Evolutionary conservation across 1,284 basidiomycete genomes (phyloP), one percentile per base, ranked within the genome.

Genomic region (Fomitopsis pinicola): DNA sequence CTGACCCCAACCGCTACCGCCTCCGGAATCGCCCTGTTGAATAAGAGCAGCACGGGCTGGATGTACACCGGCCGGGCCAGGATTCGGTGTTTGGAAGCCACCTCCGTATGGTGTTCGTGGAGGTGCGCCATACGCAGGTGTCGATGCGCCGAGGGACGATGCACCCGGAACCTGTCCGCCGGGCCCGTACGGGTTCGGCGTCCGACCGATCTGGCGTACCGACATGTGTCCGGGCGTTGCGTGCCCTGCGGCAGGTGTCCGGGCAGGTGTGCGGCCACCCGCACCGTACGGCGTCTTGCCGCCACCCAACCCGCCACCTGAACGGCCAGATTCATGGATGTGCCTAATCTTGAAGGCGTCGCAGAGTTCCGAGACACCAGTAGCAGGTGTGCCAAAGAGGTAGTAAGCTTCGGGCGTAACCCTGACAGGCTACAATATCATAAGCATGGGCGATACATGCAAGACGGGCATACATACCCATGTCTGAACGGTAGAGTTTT

Each of bases 291-390:
- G 92, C 0, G 93, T 95, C 71, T 90, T 90, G 1, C 52, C 52
- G 8, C 89, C 88, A 33, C 89, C 87, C 50, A 82, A 76, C 7
- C 77, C 80, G 10, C 77, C 77, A 56, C 78, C 86, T 44, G 87
- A 75, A 64, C 86, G 91, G 73, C 92, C 89, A 22, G 90, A 90
- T 70, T 92, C 89, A 66, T 92, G 89, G 44, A 89, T 78, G 75
- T 94, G 92, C 64, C 91, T 82, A 70, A 93, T 87, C 86, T 97
- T 97, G 86, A 98, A 98, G 17, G 95, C 95, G 72, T 97, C 94
- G 67, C 95, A 97, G 2, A 98, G 78, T 75, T 96, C 94, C 0
- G 92, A 88, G 28, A 98, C 93, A 60, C 92, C 94, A 9, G 92
- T 88, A 33, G 94, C 91, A 55, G 92, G 85, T 14, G 94, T 92